Percentiles rank a stretch among this genome's conserved stretches.
phyloP scores from a whole-genome alignment of 1,139 yeast species.

The Sugiyamaella grinbergsii region DNA sequence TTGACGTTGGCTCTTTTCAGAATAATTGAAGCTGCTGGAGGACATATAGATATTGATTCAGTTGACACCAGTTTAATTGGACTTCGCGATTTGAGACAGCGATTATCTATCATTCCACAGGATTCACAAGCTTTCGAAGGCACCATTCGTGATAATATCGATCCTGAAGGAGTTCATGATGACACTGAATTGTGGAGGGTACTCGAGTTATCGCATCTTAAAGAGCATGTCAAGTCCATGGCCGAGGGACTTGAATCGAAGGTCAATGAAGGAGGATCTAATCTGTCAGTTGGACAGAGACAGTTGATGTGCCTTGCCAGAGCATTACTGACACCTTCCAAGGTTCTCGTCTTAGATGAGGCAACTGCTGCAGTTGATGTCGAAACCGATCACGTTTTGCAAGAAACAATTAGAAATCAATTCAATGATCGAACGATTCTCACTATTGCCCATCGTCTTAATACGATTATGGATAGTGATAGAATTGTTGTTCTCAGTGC shows the following conservation, averaged over 20 bases:
- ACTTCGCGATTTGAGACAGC: slow-evolving; percentile 77
- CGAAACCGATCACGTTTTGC: slow-evolving; percentile 85
- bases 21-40: slow-evolving; percentile 77
- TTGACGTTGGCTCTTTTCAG: slow-evolving; percentile 87
- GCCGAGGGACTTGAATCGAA: slow-evolving; percentile 62
- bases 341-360: slow-evolving; percentile 83
- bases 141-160: slow-evolving; percentile 81
- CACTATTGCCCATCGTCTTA: slow-evolving; percentile 93
- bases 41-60: slow-evolving; percentile 73
- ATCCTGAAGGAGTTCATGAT: slow-evolving; percentile 68
- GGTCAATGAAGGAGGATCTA: slow-evolving; percentile 81
- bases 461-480: slow-evolving; percentile 91
- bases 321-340: slow-evolving; percentile 77
- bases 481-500: slow-evolving; percentile 81
- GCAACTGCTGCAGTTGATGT: slow-evolving; percentile 98
- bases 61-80: slow-evolving; percentile 73
- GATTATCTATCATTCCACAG: slow-evolving; percentile 90
- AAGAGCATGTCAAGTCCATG: slow-evolving; percentile 70
- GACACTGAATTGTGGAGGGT: slow-evolving; percentile 88
- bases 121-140: slow-evolving; percentile 98
- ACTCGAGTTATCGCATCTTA: slow-evolving; percentile 80
- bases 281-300: slow-evolving; percentile 87
- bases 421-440: slow-evolving; percentile 86
- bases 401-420: slow-evolving; percentile 81
- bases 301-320: slow-evolving; percentile 91